Evolutionary conservation across 2,329 filamentous ascomycete species (phyloP).

Genomic region (Dendrostoma leiphaemia): DNA sequence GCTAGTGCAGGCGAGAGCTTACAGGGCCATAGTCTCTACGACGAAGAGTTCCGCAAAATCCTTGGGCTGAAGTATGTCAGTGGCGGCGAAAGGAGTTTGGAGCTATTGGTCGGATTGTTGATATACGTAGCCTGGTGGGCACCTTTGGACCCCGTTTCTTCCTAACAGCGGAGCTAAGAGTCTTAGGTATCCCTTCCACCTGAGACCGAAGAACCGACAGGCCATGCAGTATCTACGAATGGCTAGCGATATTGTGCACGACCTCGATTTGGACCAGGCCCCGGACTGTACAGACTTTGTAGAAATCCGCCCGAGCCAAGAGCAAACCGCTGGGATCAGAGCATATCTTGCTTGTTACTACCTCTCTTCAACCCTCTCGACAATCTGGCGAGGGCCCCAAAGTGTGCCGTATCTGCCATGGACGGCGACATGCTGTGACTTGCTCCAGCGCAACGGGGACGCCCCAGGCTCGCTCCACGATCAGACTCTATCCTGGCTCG

Average conservation of each 20-base stretch:
- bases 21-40: conserved; percentile 52
- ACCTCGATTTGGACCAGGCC: conserved; percentile 48
- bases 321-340: conserved; percentile 41
- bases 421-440: conserved; percentile 43
- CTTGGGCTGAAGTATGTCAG: conserved; percentile 56
- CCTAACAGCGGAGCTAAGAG: not conserved
- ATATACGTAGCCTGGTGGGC: conserved; percentile 57
- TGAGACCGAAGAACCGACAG: conserved; percentile 50
- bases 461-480: conserved; percentile 35
- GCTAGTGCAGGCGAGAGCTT: conserved; percentile 45
- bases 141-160: too few relatives aligned
- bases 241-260: conserved; percentile 47
- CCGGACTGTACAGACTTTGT: conserved; percentile 24
- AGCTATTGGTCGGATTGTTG: conserved; percentile 55
- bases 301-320: conserved; percentile 18
- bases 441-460: conserved; percentile 36
- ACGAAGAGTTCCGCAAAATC: conserved; percentile 56
- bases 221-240: conserved; percentile 51
- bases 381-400: conserved; percentile 36
- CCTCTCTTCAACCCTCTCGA: conserved; percentile 34
- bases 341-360: conserved; percentile 47
- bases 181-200: conserved; percentile 52
- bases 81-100: conserved; percentile 54
- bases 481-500: conserved; percentile 40
- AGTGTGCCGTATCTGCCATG: conserved; percentile 38